A percentile compares a stretch with the other conserved stretches of the same genome.
Conservation (phyloP, 805 yeast species). For the Tanozyma kutaoensis region DNA sequence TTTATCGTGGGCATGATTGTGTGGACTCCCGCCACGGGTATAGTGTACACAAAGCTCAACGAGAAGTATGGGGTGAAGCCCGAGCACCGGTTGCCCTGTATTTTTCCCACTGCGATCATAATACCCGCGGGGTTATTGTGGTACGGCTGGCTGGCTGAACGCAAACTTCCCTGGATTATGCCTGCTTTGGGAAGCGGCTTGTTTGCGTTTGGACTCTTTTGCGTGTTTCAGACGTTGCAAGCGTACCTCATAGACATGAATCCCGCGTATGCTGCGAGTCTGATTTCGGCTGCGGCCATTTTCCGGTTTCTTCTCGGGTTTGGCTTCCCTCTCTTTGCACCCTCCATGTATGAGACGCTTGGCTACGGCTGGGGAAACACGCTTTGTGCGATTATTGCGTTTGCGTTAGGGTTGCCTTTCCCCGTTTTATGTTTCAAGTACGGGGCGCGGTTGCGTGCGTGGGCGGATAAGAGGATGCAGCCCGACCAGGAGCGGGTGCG, state of each 20-base stretch:
- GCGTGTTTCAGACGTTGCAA: conserved; percentile 57
- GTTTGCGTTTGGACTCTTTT: conserved; percentile 45
- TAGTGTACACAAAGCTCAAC: too few relatives aligned
- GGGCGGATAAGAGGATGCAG: conserved; percentile 42
- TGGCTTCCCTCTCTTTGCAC: conserved; percentile 54
- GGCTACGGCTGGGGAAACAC: conserved; percentile 68
- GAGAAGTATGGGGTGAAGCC: conserved; percentile 44
- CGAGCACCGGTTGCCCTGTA: conserved; percentile 42
- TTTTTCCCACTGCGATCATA: conserved; percentile 33
- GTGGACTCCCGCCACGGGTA: conserved; percentile 32
- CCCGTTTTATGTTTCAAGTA: conserved; percentile 43
- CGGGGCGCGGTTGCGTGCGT: conserved; percentile 44
- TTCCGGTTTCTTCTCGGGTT: conserved; percentile 58
- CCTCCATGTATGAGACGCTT: conserved; percentile 37
- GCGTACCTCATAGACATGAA: conserved; percentile 62
- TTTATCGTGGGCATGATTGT: conserved; percentile 33
- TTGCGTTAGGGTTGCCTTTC: conserved; percentile 53
- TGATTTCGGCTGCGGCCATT: conserved; percentile 56
- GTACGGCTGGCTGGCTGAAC: conserved; percentile 62
- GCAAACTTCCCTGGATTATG: conserved; percentile 45
- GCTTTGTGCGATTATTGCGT: conserved; percentile 42
- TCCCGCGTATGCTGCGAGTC: conserved; percentile 54
- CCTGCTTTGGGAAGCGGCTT: conserved; percentile 48
- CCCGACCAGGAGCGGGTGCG: too few relatives aligned
- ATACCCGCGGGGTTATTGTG: conserved; percentile 51